A percentile compares a stretch with the other conserved stretches of the same genome.
Evolutionary conservation across 495 filamentous ascomycete species (phyloP).

Genomic region (Talaromyces liani): DNA sequence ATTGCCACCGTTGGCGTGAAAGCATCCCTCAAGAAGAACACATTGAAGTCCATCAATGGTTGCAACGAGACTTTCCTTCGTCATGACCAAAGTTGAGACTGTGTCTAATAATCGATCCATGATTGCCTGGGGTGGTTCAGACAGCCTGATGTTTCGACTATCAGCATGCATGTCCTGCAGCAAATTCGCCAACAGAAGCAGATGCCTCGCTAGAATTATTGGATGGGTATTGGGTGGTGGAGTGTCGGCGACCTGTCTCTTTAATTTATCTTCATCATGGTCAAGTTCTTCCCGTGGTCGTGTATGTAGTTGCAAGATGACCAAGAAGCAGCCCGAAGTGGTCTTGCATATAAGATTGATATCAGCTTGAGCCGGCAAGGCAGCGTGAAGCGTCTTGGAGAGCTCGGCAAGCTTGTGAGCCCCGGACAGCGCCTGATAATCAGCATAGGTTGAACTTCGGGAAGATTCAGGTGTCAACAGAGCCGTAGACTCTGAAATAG

Average conservation of each 20-base stretch:
- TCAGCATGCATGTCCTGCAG: constrained; percentile 15
- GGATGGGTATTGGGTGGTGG: constrained; percentile 10
- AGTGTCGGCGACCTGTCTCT: not conserved
- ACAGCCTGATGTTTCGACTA: constrained; percentile 4
- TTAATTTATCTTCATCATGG: not conserved
- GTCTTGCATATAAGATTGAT: not conserved
- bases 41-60: constrained; percentile 16
- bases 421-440: not conserved
- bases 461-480: constrained; percentile 1
- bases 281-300: not conserved
- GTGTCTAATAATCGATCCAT: not conserved
- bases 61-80: constrained; percentile 12
- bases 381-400: not conserved
- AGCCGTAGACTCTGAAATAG: not conserved
- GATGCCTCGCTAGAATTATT: constrained; percentile 8
- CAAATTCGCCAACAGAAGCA: constrained; percentile 13
- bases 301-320: not conserved
- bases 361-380: not conserved
- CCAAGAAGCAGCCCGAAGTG: not conserved
- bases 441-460: not conserved
- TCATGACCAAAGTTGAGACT: not conserved
- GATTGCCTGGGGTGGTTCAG: not conserved
- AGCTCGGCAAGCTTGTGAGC: not conserved
- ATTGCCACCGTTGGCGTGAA: constrained; percentile 16
- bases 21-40: constrained; percentile 13